Evolutionary conservation across 306 rosid genomes (phyloP).

Genomic region (Quillaja saponaria): DNA sequence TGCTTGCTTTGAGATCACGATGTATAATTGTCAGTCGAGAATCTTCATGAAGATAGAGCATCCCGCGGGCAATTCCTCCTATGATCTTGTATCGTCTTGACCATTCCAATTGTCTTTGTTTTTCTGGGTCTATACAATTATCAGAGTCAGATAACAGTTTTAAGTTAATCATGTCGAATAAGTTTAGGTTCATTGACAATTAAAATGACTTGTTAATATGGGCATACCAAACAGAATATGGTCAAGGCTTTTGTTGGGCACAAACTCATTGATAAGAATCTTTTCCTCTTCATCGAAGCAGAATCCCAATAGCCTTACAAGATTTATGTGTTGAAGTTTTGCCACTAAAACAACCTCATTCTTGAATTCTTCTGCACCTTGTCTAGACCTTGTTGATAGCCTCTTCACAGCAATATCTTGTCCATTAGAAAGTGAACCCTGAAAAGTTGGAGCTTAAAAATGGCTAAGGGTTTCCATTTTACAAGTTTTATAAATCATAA

Average conservation of each 20-base stretch:
- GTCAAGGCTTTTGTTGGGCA: conserved; percentile 57
- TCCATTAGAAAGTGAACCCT: conserved; percentile 52
- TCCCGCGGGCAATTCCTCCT: conserved; percentile 32
- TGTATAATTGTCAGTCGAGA: conserved; percentile 47
- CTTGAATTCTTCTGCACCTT: conserved; percentile 56
- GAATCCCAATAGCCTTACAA: conserved; percentile 57
- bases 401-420: conserved; percentile 69
- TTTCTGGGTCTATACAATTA: conserved; percentile 18
- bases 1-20: conserved; percentile 47
- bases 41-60: conserved; percentile 43
- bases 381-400: conserved; percentile 45
- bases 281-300: conserved; percentile 58
- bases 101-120: conserved; percentile 32
- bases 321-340: conserved; percentile 59
- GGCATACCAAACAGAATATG: conserved; percentile 43
- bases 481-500: conserved; percentile 3
- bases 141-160: too few relatives aligned
- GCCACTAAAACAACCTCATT: conserved; percentile 59
- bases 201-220: too few relatives aligned
- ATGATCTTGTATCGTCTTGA: conserved; percentile 36
- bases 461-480: too few relatives aligned
- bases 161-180: too few relatives aligned
- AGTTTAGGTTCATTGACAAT: too few relatives aligned
- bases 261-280: conserved; percentile 55
- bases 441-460: too few relatives aligned